These are phyloP conservation scores for Eucalyptus curtisii DNA, from an alignment of 345 rosid genomes.

Conservation along the genomic window DNA sequence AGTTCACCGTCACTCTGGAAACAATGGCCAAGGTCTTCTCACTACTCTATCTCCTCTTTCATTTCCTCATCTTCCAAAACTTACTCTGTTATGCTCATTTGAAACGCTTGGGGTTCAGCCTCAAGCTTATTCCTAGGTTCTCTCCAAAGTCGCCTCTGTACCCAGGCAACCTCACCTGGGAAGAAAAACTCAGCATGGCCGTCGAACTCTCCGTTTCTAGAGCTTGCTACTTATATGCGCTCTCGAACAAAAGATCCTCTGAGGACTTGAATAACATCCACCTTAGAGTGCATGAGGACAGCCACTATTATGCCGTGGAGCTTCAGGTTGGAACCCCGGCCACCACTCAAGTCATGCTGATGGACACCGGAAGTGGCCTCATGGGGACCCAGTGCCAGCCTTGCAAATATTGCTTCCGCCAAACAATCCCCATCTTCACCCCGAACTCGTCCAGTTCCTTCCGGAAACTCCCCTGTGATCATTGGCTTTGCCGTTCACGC, in stretches of 20 bases:
- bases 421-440: background rate
- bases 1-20: background rate
- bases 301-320: background rate
- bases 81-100: background rate
- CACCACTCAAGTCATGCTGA: background rate
- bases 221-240: background rate
- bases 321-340: background rate
- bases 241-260: background rate
- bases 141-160: constrained; percentile 6
- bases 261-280: background rate
- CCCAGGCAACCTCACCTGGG: constrained; percentile 2
- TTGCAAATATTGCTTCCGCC: constrained; percentile 3
- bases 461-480: background rate
- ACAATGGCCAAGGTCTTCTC: background rate
- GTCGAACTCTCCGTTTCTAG: background rate
- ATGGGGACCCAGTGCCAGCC: constrained; percentile 10
- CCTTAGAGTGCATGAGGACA: background rate
- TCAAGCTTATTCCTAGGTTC: constrained; percentile 1
- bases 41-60: background rate
- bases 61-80: background rate
- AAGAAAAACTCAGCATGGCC: background rate
- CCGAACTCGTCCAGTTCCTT: background rate
- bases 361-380: constrained; percentile 1
- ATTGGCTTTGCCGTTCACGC: background rate
- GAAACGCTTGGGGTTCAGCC: background rate